Base-by-base conservation (phyloP, 345 rosid genomes). In the Euphorbia pulcherrima region DNA sequence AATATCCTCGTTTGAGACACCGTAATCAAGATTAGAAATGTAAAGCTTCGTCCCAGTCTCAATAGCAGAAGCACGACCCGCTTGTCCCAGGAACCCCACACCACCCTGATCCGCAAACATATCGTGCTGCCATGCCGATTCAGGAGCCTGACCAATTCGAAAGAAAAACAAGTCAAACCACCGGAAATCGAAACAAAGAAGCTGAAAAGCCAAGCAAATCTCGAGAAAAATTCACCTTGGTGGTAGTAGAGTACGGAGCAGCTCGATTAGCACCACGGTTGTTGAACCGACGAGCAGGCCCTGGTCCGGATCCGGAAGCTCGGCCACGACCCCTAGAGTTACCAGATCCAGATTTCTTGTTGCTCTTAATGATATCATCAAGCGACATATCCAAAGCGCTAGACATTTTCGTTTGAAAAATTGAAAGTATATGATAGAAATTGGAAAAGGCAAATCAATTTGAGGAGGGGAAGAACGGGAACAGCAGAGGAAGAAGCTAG, bases 41-140 rank as follows among this genome's bases (percentile, higher is more conserved):
- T 87, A 90, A 41, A 94, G 96, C 90, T 94, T 94, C 37, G 97
- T 89, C 52, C 99, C 99, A 2, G 98, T 93, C 79, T 89, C 97
- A 29, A 94, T 81, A 28, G 84, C 84, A 1, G 92, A 72, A 26
- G 85, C 75, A 51, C 90, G 86, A 63, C 77, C 90, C 1, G 80
- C 78, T 68, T 84, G 88, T 44, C 82, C 75, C 46, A 68, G 61
- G 67, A 75, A 79, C 64, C 69, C 78, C 66, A 30, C 60, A 64
- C 76, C 77, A 64, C 76, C 77, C 70, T 79, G 83, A 69, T 75
- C 89, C 67, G 83, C 28, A 65, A 74, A 94, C 97, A 94, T 83
- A 72, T 91, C 97, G 74, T 89, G 95, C 81, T 80, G 87, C 99
- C 99, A 94, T 26, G 89, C 72, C 28, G 89, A 70, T 68, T 91